Conservation (phyloP, 2,329 filamentous ascomycete species). For the Aschersonia sp. region DNA sequence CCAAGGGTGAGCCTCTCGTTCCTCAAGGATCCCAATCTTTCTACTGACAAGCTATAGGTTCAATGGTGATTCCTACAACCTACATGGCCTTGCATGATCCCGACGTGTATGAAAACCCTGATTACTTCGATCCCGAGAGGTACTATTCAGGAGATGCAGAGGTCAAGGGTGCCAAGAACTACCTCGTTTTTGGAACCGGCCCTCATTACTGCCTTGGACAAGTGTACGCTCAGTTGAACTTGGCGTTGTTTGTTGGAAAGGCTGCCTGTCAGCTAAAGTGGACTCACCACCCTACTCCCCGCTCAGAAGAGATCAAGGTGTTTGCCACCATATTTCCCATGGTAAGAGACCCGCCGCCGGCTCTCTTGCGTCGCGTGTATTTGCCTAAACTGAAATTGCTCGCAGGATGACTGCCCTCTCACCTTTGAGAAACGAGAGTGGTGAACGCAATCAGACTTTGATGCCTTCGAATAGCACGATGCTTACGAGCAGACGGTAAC, state of each 20-base stretch:
- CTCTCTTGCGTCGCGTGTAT: neutral
- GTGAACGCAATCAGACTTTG: constrained; percentile 9
- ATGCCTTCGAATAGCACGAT: too few relatives aligned
- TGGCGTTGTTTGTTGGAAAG: constrained; percentile 83
- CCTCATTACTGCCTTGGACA: constrained; percentile 96
- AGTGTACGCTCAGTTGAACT: constrained; percentile 76
- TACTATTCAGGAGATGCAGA: constrained; percentile 87
- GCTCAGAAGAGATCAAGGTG: constrained; percentile 90
- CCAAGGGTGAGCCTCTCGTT: constrained; percentile 49
- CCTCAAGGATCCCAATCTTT: neutral
- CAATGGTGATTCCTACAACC: constrained; percentile 87
- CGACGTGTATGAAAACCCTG: constrained; percentile 81
- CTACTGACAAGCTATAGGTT: constrained; percentile 29
- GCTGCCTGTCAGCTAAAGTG: constrained; percentile 77
- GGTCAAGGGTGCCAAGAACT: constrained; percentile 80
- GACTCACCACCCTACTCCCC: constrained; percentile 71
- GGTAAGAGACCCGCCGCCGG: constrained; percentile 37
- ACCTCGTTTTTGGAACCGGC: constrained; percentile 86
- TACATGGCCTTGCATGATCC: constrained; percentile 86
- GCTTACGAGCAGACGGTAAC: too few relatives aligned
- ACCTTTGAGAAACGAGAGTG: constrained; percentile 47
- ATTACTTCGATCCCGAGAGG: constrained; percentile 77
- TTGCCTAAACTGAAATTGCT: neutral
- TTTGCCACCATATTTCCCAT: constrained; percentile 97
- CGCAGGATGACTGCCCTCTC: constrained; percentile 68